Evolutionary conservation across 129 eudicot species (phyloP), one percentile per base, ranked within the genome.

Genomic region (Deinandra increscens): DNA sequence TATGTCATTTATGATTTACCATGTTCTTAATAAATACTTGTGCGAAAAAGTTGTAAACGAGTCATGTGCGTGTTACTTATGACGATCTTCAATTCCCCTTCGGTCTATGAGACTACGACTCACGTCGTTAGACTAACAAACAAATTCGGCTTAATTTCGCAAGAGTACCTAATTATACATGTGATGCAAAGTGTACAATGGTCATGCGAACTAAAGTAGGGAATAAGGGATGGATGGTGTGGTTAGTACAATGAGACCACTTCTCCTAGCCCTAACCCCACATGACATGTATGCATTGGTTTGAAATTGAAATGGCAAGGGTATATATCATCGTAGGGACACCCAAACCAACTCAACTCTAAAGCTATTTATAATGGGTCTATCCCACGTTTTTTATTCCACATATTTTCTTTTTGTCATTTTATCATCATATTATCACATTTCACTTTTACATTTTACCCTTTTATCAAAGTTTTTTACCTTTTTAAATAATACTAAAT

Each of bases 261-360:
- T 74, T 74, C 48, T 60, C 43, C 60, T 45, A 67, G 60, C 69
- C 73, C 19, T 75, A 69, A 68, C 80, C 80, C 80, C 80, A 76
- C 80, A 76, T 76, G 80, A 68, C 80, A 76, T 76, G 80, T 46
- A 48, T 76, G 80, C 56, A 48, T 76, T 68, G 80, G 75, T 59
- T 76, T 68, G 75, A 76, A 76, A 68, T 76, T 68, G 75, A 76
- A 76, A 68, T 60, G 64, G 80, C 80, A 49, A 76, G 60, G 70
- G 75, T 48, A 62, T 53, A 48, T 68, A 76, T 76, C 75, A 68
- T 18, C 34, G 31, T 60, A 54, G 43, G 75, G 75, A 48, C 70
- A 74, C 70, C 70, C 54, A 63, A 66, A 50, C 61, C 43, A 75
- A 67, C 62, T 59, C 37, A 2, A 33, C 5, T n/a, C n/a, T n/a